Evolutionary conservation across 352 stramenopile genomes (phyloP).

Genomic region (Blastocystis sp.): DNA sequence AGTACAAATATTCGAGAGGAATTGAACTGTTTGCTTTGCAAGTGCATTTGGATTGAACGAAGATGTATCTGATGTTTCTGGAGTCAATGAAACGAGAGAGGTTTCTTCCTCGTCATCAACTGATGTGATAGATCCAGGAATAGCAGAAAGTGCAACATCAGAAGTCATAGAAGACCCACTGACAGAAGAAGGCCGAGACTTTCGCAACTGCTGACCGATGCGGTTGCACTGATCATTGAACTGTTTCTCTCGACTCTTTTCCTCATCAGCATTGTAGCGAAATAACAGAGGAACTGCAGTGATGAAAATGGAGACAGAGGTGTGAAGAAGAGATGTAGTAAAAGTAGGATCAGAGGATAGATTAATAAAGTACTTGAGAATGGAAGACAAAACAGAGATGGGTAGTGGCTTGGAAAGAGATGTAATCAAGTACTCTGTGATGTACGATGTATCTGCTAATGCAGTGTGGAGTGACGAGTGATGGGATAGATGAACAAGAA

Average conservation of each 20-base stretch:
- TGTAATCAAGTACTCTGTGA: background rate
- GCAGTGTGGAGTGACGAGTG: background rate
- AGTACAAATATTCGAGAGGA: background rate
- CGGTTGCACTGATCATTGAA: slow-evolving; percentile 45
- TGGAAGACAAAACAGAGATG: background rate
- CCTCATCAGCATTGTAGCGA: background rate
- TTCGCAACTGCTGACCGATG: background rate
- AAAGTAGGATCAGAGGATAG: background rate
- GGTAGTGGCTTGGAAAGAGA: background rate
- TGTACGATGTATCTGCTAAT: background rate
- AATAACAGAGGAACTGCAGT: slow-evolving; percentile 49
- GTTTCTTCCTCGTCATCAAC: background rate
- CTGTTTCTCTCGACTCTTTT: background rate
- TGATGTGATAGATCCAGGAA: background rate
- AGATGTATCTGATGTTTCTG: background rate
- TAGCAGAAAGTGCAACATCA: background rate
- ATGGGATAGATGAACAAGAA: background rate
- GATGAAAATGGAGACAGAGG: background rate
- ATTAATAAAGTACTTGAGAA: slow-evolving; percentile 4
- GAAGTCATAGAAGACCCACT: background rate
- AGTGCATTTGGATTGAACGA: background rate
- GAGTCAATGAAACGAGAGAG: background rate
- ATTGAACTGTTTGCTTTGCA: background rate
- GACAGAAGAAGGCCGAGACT: background rate
- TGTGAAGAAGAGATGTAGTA: background rate